Evolutionary conservation across 306 rosid genomes (phyloP).

Genomic region (Acacia acuminata): DNA sequence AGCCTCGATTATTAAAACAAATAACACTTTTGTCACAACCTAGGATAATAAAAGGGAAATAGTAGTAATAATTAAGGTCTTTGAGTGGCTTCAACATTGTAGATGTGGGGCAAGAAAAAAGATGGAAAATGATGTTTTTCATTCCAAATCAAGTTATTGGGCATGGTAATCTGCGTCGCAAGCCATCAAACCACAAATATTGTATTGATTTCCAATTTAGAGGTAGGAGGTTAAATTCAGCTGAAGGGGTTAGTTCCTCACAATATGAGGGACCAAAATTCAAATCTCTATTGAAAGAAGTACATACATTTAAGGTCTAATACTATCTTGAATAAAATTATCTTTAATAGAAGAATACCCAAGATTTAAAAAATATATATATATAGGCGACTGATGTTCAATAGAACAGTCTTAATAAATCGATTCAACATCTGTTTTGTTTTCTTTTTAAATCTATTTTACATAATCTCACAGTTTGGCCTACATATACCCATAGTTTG

Average conservation of each 20-base stretch:
- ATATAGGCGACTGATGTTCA: no score
- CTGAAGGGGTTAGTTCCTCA: no score
- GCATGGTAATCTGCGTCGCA: background rate
- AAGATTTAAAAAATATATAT: no score
- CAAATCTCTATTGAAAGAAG: no score
- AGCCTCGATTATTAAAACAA: background rate
- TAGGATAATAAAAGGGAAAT: no score
- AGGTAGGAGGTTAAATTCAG: no score
- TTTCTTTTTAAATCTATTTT: no score
- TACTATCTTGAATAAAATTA: accelerated
- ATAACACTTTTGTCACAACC: no score
- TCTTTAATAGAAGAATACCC: no score
- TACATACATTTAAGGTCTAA: accelerated
- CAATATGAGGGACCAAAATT: no score
- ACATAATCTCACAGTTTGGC: background rate
- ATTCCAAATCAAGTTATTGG: background rate
- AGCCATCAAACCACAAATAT: background rate
- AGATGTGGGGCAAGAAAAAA: background rate
- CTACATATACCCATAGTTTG: background rate
- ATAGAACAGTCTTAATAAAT: background rate
- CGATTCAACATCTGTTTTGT: no score
- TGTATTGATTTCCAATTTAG: no score
- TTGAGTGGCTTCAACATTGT: background rate
- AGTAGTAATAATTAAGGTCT: background rate
- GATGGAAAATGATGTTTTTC: background rate